Conservation (phyloP, 805 yeast species). For the Starmera amethionina region DNA sequence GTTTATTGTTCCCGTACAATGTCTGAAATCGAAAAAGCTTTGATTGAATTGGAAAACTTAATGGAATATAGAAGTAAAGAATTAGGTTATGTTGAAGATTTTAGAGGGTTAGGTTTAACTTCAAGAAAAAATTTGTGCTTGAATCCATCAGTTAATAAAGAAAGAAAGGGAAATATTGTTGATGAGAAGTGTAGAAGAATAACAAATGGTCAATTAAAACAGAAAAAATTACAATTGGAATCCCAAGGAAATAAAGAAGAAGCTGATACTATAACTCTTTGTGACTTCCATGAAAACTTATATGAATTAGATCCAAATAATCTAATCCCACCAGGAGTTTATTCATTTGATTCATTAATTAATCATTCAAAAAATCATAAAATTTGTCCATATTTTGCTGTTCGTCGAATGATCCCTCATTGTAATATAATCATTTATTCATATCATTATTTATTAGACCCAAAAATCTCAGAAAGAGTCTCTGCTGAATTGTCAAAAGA, state of each 20-base stretch:
- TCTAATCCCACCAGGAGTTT: slow-evolving; percentile 86
- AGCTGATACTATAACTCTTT: slow-evolving; percentile 47
- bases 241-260: slow-evolving; percentile 42
- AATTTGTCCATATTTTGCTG: slow-evolving; percentile 94
- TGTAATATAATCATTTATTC: slow-evolving; percentile 94
- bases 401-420: slow-evolving; percentile 92
- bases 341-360: slow-evolving; percentile 78
- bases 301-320: slow-evolving; percentile 82
- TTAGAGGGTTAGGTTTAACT: slow-evolving; percentile 88
- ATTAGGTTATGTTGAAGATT: slow-evolving; percentile 80
- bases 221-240: too few relatives aligned
- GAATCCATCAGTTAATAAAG: slow-evolving; percentile 80
- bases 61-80: slow-evolving; percentile 83
- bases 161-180: slow-evolving; percentile 83
- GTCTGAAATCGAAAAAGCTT: slow-evolving; percentile 97
- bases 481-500: slow-evolving; percentile 88
- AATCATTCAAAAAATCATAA: slow-evolving; percentile 69
- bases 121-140: slow-evolving; percentile 90
- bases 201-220: slow-evolving; percentile 81
- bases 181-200: slow-evolving; percentile 94
- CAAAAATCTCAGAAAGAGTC: slow-evolving; percentile 93
- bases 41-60: slow-evolving; percentile 78
- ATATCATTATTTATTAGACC: slow-evolving; percentile 91
- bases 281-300: slow-evolving; percentile 87
- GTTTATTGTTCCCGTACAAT: slow-evolving; percentile 98